Conservation (phyloP, 164 flowering plant species). For the Malania oleifera region DNA sequence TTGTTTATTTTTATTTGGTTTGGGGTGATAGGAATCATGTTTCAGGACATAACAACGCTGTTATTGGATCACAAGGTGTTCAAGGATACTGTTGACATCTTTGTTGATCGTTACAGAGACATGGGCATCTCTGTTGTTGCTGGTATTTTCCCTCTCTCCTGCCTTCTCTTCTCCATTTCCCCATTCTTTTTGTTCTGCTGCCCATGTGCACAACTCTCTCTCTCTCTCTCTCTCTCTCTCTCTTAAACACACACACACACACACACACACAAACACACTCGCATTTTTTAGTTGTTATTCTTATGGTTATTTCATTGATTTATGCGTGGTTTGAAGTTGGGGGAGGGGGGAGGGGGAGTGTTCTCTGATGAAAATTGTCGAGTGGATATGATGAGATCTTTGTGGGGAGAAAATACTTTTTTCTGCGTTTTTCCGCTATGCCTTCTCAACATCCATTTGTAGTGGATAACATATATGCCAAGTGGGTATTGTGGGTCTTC, state of each 20-base stretch:
- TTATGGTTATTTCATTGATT: too few species aligned
- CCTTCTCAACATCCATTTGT: background rate
- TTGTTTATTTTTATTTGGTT: background rate
- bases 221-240: too few species aligned
- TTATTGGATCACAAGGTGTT: conserved; percentile 33
- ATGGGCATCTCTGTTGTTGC: conserved; percentile 37
- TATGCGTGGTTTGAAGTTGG: too few species aligned
- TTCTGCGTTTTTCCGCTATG: background rate
- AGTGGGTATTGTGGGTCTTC: too few species aligned
- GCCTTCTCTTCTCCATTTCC: background rate
- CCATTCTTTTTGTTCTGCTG: background rate
- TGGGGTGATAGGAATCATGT: conserved; percentile 23
- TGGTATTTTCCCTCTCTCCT: conserved; percentile 18
- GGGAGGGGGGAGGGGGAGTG: too few species aligned
- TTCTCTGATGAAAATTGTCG: too few species aligned
- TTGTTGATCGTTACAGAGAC: conserved; percentile 38
- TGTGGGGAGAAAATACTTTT: too few species aligned
- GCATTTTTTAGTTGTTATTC: too few species aligned
- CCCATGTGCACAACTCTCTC: too few species aligned
- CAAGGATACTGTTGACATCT: conserved; percentile 36
- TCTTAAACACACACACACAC: too few species aligned
- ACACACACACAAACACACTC: too few species aligned
- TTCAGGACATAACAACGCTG: conserved; percentile 41
- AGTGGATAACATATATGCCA: background rate
- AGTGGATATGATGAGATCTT: too few species aligned